phyloP scores from a whole-genome alignment of 2,329 filamentous ascomycete genomes.

The Geosmithia putterillii region DNA sequence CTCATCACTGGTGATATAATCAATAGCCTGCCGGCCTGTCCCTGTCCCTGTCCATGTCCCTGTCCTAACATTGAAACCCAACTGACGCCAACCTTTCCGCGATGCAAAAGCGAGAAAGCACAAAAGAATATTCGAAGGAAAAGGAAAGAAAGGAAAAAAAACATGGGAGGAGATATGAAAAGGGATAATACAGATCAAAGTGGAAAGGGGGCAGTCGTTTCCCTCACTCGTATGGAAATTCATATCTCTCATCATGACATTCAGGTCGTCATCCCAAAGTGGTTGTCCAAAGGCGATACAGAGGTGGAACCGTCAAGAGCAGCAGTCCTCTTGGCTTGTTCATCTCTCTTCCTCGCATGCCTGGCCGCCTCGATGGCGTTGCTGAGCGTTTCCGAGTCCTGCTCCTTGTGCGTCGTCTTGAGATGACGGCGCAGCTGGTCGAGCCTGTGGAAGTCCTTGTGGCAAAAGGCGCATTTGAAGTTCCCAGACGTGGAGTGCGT shows the following conservation, averaged over 20 bases:
- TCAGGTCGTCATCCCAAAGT: no score
- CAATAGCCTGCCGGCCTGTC: neutral
- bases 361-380: neutral
- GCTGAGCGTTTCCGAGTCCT: conserved; percentile 8
- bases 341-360: neutral
- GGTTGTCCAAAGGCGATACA: neutral
- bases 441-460: conserved; percentile 43
- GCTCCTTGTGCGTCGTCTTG: conserved; percentile 19
- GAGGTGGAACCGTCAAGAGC: neutral
- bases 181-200: no score
- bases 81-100: neutral
- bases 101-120: neutral
- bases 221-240: no score
- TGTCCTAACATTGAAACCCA: neutral
- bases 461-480: conserved; percentile 39
- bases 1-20: no score
- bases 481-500: conserved; percentile 43
- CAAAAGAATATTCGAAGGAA: neutral
- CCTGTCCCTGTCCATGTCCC: neutral
- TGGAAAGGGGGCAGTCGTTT: no score
- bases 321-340: neutral
- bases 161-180: neutral
- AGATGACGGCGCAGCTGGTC: conserved; percentile 49
- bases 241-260: no score
- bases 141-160: neutral